Evolutionary conservation across 2,329 filamentous ascomycete species (phyloP).

Genomic region (Beauveria medogensis): DNA sequence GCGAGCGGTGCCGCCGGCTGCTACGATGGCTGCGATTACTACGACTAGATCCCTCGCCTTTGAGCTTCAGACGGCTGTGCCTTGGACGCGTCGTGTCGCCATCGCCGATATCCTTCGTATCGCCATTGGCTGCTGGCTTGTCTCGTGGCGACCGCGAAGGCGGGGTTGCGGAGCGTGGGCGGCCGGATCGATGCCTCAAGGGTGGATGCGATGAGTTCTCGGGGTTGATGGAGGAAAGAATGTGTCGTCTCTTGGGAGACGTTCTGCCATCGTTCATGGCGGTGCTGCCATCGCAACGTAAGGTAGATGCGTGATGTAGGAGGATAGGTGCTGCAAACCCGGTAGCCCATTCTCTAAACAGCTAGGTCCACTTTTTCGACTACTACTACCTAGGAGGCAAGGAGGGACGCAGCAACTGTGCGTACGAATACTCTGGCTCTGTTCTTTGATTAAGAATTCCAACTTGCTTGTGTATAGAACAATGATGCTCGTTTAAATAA

Average conservation of each 20-base stretch:
- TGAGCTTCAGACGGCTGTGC: conserved; percentile 26
- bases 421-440: too few species aligned
- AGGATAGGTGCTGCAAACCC: background rate
- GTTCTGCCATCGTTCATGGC: conserved; percentile 25
- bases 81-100: conserved; percentile 19
- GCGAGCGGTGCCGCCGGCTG: conserved; percentile 10
- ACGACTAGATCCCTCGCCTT: conserved; percentile 20
- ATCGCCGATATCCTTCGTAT: conserved; percentile 12
- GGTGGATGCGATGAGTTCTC: conserved; percentile 13
- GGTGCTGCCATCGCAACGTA: conserved; percentile 17
- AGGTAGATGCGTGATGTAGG: background rate
- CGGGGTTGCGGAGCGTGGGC: conserved; percentile 3
- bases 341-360: too few species aligned
- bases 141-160: background rate
- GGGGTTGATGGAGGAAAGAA: conserved; percentile 41
- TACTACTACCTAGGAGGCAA: too few species aligned
- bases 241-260: conserved; percentile 37
- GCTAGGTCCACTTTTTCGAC: too few species aligned
- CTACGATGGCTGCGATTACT: conserved; percentile 15
- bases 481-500: too few species aligned
- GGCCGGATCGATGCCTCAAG: background rate
- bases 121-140: background rate
- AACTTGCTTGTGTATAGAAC: too few species aligned
- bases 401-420: too few species aligned
- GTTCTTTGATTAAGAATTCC: too few species aligned